A percentile compares a stretch with the other conserved stretches of the same genome.
Conservation (phyloP, 192 early-diverging fungal species). For the Coemansia sp. region DNA sequence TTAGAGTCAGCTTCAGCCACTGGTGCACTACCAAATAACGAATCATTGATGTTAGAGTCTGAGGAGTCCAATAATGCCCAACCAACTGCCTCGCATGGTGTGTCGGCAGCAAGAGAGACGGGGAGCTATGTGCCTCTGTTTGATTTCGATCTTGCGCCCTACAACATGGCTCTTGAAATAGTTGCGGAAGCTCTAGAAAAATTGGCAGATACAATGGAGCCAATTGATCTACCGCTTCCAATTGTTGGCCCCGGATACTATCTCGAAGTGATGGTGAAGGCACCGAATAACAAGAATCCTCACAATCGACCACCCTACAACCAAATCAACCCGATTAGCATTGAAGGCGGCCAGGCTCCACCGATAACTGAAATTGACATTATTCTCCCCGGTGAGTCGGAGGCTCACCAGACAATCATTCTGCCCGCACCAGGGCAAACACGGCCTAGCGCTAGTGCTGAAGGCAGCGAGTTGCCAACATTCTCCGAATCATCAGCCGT, state of each 20-base stretch:
- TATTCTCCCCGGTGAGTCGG: constrained; percentile 45
- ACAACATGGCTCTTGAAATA: constrained; percentile 49
- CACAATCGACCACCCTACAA: constrained; percentile 14
- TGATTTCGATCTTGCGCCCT: constrained; percentile 47
- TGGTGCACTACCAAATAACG: not conserved
- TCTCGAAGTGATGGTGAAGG: constrained; percentile 47
- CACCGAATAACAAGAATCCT: constrained; percentile 25
- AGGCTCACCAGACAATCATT: constrained; percentile 38
- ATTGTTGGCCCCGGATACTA: constrained; percentile 50
- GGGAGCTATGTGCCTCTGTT: constrained; percentile 35
- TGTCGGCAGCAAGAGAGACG: not conserved
- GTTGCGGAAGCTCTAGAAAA: constrained; percentile 47
- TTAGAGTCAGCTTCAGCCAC: not conserved
- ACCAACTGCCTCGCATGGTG: not conserved
- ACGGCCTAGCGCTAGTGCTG: not conserved
- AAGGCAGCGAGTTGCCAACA: not conserved
- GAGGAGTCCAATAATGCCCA: not conserved
- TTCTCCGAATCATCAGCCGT: not conserved
- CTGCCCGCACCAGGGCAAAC: constrained; percentile 18
- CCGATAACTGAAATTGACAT: constrained; percentile 48
- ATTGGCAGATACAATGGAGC: constrained; percentile 48
- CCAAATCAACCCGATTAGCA: constrained; percentile 33
- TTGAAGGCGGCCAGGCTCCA: constrained; percentile 45
- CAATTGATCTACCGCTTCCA: constrained; percentile 42
- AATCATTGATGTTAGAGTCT: not conserved